phyloP scores from a whole-genome alignment of 768 basidiomycete genomes.

The Lactifluus pinguis region DNA sequence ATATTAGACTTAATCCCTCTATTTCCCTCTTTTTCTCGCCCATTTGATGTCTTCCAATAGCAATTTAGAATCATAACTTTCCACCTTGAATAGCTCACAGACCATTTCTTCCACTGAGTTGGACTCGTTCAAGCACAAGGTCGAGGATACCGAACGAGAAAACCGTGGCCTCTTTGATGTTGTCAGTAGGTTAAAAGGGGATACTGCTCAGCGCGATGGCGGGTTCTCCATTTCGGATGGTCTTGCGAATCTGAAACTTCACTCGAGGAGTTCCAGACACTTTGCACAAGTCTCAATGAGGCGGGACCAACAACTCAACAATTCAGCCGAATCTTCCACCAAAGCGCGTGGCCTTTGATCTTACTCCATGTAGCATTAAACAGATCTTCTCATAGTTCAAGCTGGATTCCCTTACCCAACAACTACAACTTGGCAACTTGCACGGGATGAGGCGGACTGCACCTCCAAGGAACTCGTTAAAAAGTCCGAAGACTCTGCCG shows the following conservation, averaged over 20 bases:
- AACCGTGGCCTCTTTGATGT: conserved; percentile 83
- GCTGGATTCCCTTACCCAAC: conserved; percentile 73
- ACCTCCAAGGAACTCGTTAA: conserved; percentile 54
- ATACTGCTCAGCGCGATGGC: conserved; percentile 70
- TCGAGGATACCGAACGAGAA: conserved; percentile 78
- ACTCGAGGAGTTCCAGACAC: conserved; percentile 57
- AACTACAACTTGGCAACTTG: conserved; percentile 54
- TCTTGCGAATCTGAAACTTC: background rate
- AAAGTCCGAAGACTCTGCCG: conserved; percentile 77
- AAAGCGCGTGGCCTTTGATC: conserved; percentile 39
- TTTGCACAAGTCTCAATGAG: conserved; percentile 63
- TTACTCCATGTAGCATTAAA: conserved; percentile 1
- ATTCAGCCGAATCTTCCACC: conserved; percentile 63
- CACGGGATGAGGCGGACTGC: conserved; percentile 61
- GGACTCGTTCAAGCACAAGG: conserved; percentile 45
- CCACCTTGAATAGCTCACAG: conserved; percentile 47
- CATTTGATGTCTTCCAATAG: conserved; percentile 36
- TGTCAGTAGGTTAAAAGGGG: conserved; percentile 74
- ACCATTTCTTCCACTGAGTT: conserved; percentile 51
- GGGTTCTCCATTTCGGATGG: conserved; percentile 14
- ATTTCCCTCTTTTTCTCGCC: too few relatives aligned
- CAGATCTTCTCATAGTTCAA: conserved; percentile 53
- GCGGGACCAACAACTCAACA: conserved; percentile 61
- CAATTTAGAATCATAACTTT: conserved; percentile 46
- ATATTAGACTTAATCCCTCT: background rate